A percentile compares a stretch with the other conserved stretches of the same genome.
Evolutionary conservation across 306 rosid species (phyloP).

Genomic region (Sindora glabra): DNA sequence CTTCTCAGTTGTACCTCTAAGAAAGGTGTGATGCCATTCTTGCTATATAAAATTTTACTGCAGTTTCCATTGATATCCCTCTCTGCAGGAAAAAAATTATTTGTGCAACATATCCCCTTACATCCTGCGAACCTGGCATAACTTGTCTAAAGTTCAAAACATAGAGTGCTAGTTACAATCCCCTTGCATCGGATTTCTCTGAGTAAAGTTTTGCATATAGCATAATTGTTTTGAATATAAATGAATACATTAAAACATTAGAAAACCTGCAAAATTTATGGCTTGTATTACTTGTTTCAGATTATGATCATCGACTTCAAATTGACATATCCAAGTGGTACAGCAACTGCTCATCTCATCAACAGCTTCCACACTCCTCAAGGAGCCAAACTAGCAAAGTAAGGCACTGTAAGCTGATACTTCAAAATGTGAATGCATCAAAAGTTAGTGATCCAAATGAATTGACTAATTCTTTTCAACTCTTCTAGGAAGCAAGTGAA

Average conservation of each 20-base stretch:
- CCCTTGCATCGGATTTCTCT: no score
- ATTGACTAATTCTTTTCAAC: slow-evolving; percentile 1
- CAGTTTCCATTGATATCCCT: neutral
- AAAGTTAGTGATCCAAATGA: neutral
- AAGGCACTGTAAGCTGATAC: neutral
- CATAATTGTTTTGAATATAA: no score
- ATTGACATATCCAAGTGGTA: slow-evolving; percentile 62
- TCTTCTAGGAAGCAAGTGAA: slow-evolving; percentile 48
- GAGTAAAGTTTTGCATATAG: no score
- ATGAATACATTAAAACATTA: no score
- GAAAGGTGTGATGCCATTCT: slow-evolving; percentile 30
- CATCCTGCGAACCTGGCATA: no score
- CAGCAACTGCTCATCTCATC: slow-evolving; percentile 55
- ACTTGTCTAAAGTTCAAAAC: no score
- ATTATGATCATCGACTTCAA: slow-evolving; percentile 46
- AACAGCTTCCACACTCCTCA: slow-evolving; percentile 59
- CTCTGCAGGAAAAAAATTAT: no score
- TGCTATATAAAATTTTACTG: neutral
- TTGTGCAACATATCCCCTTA: no score
- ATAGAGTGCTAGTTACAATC: no score
- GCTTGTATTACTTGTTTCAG: slow-evolving; percentile 19
- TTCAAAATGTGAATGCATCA: neutral
- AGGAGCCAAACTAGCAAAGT: slow-evolving; percentile 56
- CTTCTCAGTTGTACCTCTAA: slow-evolving; percentile 44
- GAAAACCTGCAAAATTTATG: no score